Conservation (phyloP, 73 alveolate genomes). For the Paramecium tetraurelia region DNA sequence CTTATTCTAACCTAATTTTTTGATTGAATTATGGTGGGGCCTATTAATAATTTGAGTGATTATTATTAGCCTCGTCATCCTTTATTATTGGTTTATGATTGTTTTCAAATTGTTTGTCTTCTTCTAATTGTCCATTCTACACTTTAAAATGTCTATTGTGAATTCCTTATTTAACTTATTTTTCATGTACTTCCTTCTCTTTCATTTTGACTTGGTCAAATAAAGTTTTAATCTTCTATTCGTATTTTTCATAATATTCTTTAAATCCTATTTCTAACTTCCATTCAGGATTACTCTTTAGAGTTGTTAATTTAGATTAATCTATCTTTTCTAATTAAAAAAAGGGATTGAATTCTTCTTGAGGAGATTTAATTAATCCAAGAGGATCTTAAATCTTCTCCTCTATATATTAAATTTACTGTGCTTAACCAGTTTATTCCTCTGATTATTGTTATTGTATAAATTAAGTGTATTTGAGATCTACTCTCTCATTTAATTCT, state of each 20-base stretch:
- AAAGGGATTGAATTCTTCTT: slow-evolving; percentile 62
- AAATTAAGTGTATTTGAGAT: not conserved
- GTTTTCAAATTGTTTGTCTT: slow-evolving; percentile 11
- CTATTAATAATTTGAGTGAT: not conserved
- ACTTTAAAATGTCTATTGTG: slow-evolving; percentile 54
- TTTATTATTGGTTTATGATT: slow-evolving; percentile 54
- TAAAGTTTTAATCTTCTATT: not conserved
- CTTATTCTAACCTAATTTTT: not conserved
- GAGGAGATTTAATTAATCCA: not conserved
- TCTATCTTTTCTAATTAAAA: slow-evolving; percentile 47
- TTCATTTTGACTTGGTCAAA: slow-evolving; percentile 24
- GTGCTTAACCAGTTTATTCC: not conserved
- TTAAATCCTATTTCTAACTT: slow-evolving; percentile 42
- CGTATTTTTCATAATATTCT: slow-evolving; percentile 39
- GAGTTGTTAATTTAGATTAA: not conserved
- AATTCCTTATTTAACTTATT: slow-evolving; percentile 57
- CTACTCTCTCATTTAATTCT: slow-evolving; percentile 54
- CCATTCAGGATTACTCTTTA: slow-evolving; percentile 52
- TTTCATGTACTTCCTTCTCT: slow-evolving; percentile 52
- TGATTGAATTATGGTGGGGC: not conserved
- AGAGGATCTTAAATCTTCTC: not conserved
- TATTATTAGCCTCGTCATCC: slow-evolving; percentile 1
- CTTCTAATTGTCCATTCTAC: not conserved
- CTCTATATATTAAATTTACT: not conserved
- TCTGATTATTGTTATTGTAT: not conserved